Evolutionary conservation across 805 yeast genomes (phyloP).

Genomic region (Debaryomyces maramus): DNA sequence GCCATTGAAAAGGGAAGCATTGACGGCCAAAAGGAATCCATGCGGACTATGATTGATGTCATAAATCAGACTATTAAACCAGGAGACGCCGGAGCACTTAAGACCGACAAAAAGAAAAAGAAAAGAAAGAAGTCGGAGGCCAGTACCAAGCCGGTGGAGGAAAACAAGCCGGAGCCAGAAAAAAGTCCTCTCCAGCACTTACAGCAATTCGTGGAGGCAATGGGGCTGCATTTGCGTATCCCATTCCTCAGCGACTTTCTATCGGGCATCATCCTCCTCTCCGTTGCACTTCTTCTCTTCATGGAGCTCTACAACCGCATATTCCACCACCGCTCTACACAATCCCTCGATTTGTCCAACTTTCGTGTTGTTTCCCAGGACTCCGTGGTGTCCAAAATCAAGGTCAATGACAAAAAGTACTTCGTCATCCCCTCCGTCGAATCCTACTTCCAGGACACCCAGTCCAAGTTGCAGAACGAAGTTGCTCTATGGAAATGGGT

Average conservation of each 20-base stretch:
- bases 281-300: conserved; percentile 15
- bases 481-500: conserved; percentile 75
- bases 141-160: conserved; percentile 8
- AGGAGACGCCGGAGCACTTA: conserved; percentile 10
- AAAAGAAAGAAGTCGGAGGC: conserved; percentile 7
- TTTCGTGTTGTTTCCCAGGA: conserved; percentile 8
- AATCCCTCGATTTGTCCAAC: conserved; percentile 6
- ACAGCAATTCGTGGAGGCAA: conserved; percentile 17
- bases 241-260: conserved; percentile 25
- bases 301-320: conserved; percentile 18
- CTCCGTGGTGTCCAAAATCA: conserved; percentile 17
- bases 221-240: conserved; percentile 29
- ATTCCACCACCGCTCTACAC: conserved; percentile 9
- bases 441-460: conserved; percentile 24
- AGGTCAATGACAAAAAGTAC: conserved; percentile 36
- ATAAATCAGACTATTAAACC: conserved; percentile 38
- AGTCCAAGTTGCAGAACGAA: conserved; percentile 49
- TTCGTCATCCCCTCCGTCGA: conserved; percentile 43
- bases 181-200: conserved; percentile 18
- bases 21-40: conserved; percentile 67
- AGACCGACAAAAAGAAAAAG: conserved; percentile 9
- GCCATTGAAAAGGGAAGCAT: conserved; percentile 75
- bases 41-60: conserved; percentile 48
- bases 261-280: conserved; percentile 20
- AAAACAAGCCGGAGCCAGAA: conserved; percentile 15